Evolutionary conservation across 2,329 filamentous ascomycete genomes (phyloP), one percentile per base, ranked within the genome.

Genomic region (Diaporthe aspalathi): DNA sequence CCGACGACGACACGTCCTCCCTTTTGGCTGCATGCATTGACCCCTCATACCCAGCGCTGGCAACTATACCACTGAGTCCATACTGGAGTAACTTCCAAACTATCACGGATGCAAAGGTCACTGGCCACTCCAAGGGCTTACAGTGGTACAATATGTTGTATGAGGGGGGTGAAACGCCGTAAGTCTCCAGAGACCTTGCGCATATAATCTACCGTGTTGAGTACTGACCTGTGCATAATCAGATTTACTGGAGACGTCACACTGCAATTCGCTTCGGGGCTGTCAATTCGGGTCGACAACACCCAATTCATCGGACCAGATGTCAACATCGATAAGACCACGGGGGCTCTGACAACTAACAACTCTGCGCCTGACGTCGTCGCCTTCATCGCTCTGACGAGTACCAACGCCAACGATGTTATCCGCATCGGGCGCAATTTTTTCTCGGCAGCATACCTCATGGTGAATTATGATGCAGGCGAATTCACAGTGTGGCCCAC

Each of bases 401-500:
- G 11, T 32, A 5, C 3, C 20, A 56, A 56, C n/a, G 32, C 53
- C 8, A 32, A 56, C 9, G 53, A 56, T 2, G 32, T 56, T 9
- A 38, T 56, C 12, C 32, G 20, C 0, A 56, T 56, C 12, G 53
- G 53, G n/a, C 54, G 60, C 38, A 47, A 62, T 38, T 38, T 54
- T 52, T 66, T 70, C 57, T 54, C 49, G n/a, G 60, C 68, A 27
- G 60, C 49, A 20, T 70, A 70, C 57, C 38, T 66, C 38, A 70
- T 70, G 68, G 60, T 66, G 20, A 70, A 66, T n/a, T 45, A 54
- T 12, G 60, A 70, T 35, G 38, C 60, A 5, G 38, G 50, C 17
- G 49, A 56, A n/a, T 70, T 70, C 50, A 70, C 68, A 27, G n/a
- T 70, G 20, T 70, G 68, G 68, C 49, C 60, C 11, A 52, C 68